These are phyloP conservation scores for Rhizopogon sp. DNA, from an alignment of 768 basidiomycete genomes.

Conservation along the genomic window DNA sequence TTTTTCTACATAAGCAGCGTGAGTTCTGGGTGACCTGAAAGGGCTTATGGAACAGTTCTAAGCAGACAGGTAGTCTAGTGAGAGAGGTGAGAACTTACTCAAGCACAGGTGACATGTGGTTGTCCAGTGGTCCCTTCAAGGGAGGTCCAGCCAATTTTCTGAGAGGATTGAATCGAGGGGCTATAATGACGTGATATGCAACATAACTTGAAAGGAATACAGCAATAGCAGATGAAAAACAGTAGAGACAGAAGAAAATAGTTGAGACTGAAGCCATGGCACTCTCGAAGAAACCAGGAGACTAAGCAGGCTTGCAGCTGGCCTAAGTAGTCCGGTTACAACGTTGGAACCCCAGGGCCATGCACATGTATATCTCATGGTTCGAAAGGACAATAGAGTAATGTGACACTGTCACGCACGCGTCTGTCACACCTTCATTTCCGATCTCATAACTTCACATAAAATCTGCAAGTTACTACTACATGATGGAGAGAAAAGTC, in stretches of 20 bases:
- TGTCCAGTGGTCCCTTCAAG: conserved; percentile 39
- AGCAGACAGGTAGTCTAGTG: background rate
- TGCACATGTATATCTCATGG: conserved; percentile 2
- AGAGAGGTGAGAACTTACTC: conserved; percentile 38
- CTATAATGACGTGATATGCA: conserved; percentile 23
- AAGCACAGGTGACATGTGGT: conserved; percentile 51
- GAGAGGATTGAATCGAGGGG: conserved; percentile 38
- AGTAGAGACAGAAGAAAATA: conserved; percentile 3
- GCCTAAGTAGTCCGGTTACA: background rate
- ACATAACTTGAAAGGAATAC: conserved; percentile 13
- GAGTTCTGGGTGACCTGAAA: conserved; percentile 44
- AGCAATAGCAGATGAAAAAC: conserved; percentile 1
- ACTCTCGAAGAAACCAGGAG: background rate
- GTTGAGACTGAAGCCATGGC: conserved; percentile 5
- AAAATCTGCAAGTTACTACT: conserved; percentile 25
- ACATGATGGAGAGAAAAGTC: conserved; percentile 37
- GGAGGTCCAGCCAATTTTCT: conserved; percentile 59
- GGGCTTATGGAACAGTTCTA: conserved; percentile 34
- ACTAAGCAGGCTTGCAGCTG: background rate
- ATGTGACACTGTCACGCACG: conserved; percentile 4
- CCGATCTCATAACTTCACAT: conserved; percentile 3
- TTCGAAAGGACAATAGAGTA: conserved; percentile 5
- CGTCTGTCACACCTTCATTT: conserved; percentile 3
- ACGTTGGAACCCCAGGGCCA: background rate
- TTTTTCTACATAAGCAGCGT: conserved; percentile 47